Evolutionary conservation across 257 asterid genomes (phyloP).

Genomic region (Petunia axillaris): DNA sequence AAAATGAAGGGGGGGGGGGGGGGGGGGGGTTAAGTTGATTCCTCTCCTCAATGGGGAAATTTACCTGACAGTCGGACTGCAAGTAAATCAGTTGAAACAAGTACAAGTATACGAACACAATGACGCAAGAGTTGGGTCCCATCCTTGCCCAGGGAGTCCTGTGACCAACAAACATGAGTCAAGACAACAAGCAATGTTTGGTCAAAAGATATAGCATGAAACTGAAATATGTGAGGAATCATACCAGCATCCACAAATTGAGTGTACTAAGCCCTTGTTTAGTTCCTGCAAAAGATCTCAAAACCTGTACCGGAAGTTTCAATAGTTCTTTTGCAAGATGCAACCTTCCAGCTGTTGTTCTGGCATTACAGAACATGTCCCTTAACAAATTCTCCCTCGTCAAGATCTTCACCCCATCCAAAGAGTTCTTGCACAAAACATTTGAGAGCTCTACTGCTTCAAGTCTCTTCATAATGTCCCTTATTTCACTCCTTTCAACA

Average conservation of each 20-base stretch:
- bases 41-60: slow-evolving; percentile 17
- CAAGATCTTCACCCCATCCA: slow-evolving; percentile 60
- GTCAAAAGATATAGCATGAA: slow-evolving; percentile 2
- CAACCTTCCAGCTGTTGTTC: slow-evolving; percentile 86
- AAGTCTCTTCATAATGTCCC: slow-evolving; percentile 79
- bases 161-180: slow-evolving; percentile 30
- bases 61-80: slow-evolving; percentile 95
- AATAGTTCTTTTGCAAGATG: slow-evolving; percentile 84
- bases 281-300: slow-evolving; percentile 92
- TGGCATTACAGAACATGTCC: slow-evolving; percentile 86
- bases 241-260: slow-evolving; percentile 93
- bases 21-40: background rate
- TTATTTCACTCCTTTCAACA: slow-evolving; percentile 76
- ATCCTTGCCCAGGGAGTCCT: slow-evolving; percentile 99
- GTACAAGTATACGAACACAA: slow-evolving; percentile 91
- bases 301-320: slow-evolving; percentile 82
- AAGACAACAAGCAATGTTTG: slow-evolving; percentile 29
- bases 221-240: slow-evolving; percentile 22
- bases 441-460: slow-evolving; percentile 73
- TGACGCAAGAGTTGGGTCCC: slow-evolving; percentile 99
- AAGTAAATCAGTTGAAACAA: slow-evolving; percentile 80
- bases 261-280: slow-evolving; percentile 86
- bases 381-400: slow-evolving; percentile 63
- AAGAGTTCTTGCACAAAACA: slow-evolving; percentile 56
- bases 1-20: background rate